Evolutionary conservation across 495 filamentous ascomycete genomes (phyloP).

Genomic region (Hypoxylon lenormandii): DNA sequence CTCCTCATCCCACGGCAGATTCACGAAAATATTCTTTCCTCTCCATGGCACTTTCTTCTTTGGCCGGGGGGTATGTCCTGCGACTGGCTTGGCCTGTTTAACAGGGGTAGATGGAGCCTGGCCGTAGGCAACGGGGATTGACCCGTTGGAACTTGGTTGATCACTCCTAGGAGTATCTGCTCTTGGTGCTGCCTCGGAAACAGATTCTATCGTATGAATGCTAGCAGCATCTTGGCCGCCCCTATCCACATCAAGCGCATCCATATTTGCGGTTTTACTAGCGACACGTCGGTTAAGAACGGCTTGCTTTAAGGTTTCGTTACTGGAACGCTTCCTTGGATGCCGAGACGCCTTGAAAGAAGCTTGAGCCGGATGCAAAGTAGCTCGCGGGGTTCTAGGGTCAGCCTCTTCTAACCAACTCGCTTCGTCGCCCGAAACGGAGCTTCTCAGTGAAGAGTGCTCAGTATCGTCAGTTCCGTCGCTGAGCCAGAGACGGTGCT

Average conservation of each 20-base stretch:
- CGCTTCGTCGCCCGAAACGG: slow-evolving; percentile 60
- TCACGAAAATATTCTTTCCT: slow-evolving; percentile 78
- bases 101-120: slow-evolving; percentile 57
- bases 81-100: slow-evolving; percentile 48
- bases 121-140: slow-evolving; percentile 28
- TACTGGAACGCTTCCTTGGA: slow-evolving; percentile 66
- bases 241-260: slow-evolving; percentile 50
- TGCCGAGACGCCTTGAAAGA: slow-evolving; percentile 52
- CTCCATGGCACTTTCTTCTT: slow-evolving; percentile 74
- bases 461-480: slow-evolving; percentile 76
- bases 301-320: slow-evolving; percentile 73
- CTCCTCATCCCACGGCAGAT: slow-evolving; percentile 75
- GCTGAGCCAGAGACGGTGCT: slow-evolving; percentile 77
- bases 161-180: slow-evolving; percentile 48
- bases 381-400: slow-evolving; percentile 56
- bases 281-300: slow-evolving; percentile 60
- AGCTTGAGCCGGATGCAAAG: slow-evolving; percentile 53
- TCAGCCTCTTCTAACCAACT: slow-evolving; percentile 58
- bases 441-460: slow-evolving; percentile 72
- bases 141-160: slow-evolving; percentile 41
- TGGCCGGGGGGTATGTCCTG: slow-evolving; percentile 57
- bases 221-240: slow-evolving; percentile 49
- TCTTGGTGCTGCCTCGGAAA: slow-evolving; percentile 41
- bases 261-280: slow-evolving; percentile 53
- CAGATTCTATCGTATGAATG: slow-evolving; percentile 45